Conservation (phyloP, 108 stramenopile genomes). For the Stephanodiscus triporus region DNA sequence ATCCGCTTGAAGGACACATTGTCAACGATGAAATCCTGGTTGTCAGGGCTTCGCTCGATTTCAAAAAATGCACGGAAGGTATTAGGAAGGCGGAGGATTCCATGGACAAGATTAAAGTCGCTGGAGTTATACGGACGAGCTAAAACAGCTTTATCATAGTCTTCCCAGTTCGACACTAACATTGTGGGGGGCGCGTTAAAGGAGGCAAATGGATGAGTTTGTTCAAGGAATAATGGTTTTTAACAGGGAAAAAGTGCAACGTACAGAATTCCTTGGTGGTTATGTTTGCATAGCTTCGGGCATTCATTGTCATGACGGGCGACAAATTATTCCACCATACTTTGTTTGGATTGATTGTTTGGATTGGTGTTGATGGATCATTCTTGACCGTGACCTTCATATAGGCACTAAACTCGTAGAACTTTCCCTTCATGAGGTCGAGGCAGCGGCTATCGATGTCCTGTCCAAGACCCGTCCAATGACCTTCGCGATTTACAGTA, state of each 20-base stretch:
- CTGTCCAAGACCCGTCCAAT: constrained; percentile 46
- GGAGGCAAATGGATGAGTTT: not conserved
- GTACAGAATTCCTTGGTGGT: constrained; percentile 22
- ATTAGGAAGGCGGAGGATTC: constrained; percentile 37
- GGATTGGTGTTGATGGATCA: constrained; percentile 21
- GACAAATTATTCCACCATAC: constrained; percentile 23
- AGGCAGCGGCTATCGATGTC: constrained; percentile 37
- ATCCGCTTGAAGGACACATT: constrained; percentile 27
- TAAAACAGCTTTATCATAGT: not conserved
- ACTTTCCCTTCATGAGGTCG: constrained; percentile 27
- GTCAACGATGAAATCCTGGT: constrained; percentile 28
- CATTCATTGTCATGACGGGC: constrained; percentile 25
- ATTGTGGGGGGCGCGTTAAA: not conserved
- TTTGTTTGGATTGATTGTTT: constrained; percentile 32
- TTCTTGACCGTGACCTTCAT: constrained; percentile 21
- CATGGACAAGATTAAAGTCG: constrained; percentile 39
- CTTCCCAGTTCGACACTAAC: constrained; percentile 2
- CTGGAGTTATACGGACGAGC: constrained; percentile 33
- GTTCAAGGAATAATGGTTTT: not conserved
- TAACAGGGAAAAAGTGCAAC: not conserved
- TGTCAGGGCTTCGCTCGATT: constrained; percentile 38
- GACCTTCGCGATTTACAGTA: constrained; percentile 17
- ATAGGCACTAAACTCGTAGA: constrained; percentile 44
- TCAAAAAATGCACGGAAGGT: constrained; percentile 25
- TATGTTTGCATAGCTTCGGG: constrained; percentile 19